Conservation (phyloP, 306 rosid genomes). For the Pterocarpus santalinus region DNA sequence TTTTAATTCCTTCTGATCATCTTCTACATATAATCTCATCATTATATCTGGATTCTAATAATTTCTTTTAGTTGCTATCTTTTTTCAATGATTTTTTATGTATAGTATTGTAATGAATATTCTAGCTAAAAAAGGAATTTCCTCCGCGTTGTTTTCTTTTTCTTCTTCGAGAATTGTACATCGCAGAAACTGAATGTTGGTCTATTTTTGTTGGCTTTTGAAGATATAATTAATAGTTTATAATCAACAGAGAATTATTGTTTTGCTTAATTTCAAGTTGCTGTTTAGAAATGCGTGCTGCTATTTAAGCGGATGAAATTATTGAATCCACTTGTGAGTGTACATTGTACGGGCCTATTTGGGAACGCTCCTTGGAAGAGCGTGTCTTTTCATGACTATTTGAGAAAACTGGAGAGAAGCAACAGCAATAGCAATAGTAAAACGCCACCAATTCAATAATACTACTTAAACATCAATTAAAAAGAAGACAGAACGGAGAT, state of each 20-base stretch:
- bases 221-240: background rate
- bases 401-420: constrained; percentile 15
- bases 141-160: background rate
- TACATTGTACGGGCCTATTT: background rate
- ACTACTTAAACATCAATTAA: background rate
- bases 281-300: background rate
- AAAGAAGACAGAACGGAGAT: background rate
- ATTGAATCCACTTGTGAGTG: constrained; percentile 12
- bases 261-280: background rate
- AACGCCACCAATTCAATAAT: background rate
- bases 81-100: background rate
- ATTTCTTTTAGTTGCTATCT: no score
- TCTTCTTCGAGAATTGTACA: background rate
- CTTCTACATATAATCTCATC: background rate
- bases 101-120: background rate
- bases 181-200: background rate
- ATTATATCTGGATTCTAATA: background rate
- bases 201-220: background rate
- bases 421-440: background rate
- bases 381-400: background rate
- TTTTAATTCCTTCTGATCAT: background rate
- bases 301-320: background rate
- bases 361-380: background rate
- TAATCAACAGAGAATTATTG: constrained; percentile 5
- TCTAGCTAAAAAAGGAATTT: background rate